phyloP scores from a whole-genome alignment of 129 eudicot species.

The Tagetes erecta region DNA sequence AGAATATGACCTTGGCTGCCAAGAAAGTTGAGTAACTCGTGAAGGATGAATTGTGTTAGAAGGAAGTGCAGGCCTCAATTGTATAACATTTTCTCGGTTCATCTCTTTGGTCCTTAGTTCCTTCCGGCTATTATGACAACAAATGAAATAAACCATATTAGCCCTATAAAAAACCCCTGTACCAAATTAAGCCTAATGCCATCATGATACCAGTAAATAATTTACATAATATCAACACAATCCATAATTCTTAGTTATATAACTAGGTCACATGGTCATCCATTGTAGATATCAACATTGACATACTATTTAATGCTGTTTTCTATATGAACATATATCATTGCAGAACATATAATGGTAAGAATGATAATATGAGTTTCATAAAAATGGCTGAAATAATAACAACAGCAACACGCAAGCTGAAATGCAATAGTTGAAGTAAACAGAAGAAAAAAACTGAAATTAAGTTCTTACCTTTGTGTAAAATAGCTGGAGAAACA shows the following conservation, averaged over 20 bases:
- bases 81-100: conserved; percentile 38
- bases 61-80: conserved; percentile 31
- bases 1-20: conserved; percentile 98
- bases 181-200: background rate
- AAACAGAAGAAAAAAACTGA: conserved; percentile 9
- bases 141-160: conserved; percentile 22
- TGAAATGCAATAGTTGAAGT: conserved; percentile 10
- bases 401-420: background rate
- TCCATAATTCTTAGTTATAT: background rate
- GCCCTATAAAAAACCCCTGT: conserved; percentile 1
- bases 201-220: conserved; percentile 6
- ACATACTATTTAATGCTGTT: background rate
- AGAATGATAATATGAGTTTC: background rate
- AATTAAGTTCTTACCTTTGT: conserved; percentile 40
- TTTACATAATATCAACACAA: background rate
- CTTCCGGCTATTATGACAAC: conserved; percentile 54
- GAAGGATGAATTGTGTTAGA: conserved; percentile 58
- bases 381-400: background rate
- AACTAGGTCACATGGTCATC: background rate
- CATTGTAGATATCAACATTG: background rate
- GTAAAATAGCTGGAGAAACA: conserved; percentile 33
- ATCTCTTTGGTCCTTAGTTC: conserved; percentile 50
- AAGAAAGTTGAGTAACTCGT: conserved; percentile 61
- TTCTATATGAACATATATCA: background rate
- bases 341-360: conserved; percentile 8